phyloP scores from a whole-genome alignment of 1,284 basidiomycete species.

The Malassezia caprae region DNA sequence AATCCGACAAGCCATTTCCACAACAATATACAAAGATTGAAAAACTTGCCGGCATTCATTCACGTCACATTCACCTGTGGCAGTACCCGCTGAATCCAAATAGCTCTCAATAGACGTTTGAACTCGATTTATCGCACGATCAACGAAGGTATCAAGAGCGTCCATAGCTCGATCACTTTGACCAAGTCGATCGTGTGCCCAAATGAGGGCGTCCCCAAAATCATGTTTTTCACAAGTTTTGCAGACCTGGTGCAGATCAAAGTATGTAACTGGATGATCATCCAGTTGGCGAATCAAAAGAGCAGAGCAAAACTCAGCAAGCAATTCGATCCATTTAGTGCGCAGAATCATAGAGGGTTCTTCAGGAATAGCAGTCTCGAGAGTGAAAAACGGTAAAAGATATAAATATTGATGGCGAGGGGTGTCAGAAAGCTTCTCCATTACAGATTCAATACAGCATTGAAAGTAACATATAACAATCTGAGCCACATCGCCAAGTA shows the following conservation, averaged over 20 bases:
- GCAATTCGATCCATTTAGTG: constrained; percentile 11
- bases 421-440: constrained; percentile 45
- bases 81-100: background rate
- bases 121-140: constrained; percentile 23
- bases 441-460: constrained; percentile 55
- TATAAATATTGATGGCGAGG: constrained; percentile 64
- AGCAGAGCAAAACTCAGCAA: constrained; percentile 55
- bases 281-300: constrained; percentile 62
- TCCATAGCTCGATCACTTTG: constrained; percentile 54
- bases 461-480: constrained; percentile 62
- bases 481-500: constrained; percentile 50
- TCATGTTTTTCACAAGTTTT: constrained; percentile 60
- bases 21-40: constrained; percentile 12
- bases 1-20: constrained; percentile 25
- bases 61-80: background rate
- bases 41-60: background rate
- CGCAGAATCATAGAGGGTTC: constrained; percentile 11
- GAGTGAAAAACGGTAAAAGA: constrained; percentile 64
- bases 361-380: constrained; percentile 48
- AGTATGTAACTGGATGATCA: constrained; percentile 54
- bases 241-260: constrained; percentile 59
- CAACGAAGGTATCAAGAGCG: constrained; percentile 25
- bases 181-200: constrained; percentile 64
- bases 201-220: constrained; percentile 69
- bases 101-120: background rate